phyloP scores from a whole-genome alignment of 441 rosid genomes.

The Corymbia citriodora region DNA sequence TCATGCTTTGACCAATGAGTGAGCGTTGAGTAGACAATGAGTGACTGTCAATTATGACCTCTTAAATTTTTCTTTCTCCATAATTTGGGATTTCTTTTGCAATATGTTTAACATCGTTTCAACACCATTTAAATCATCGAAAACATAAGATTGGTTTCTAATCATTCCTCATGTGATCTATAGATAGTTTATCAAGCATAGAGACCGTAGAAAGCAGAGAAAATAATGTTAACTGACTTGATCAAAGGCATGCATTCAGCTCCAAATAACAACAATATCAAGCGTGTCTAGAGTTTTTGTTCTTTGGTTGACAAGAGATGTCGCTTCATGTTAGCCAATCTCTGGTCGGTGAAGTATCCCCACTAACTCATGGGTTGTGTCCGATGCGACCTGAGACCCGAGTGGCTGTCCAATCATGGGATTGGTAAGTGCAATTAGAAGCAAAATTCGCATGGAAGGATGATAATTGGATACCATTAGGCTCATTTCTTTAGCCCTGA shows the following conservation, averaged over 20 bases:
- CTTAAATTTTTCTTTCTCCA: background rate
- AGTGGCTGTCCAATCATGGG: background rate
- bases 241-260: background rate
- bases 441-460: background rate
- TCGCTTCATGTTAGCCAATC: background rate
- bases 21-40: background rate
- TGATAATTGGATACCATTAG: background rate
- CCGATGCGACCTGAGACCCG: background rate
- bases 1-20: background rate
- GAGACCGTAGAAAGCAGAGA: fast-evolving
- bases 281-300: background rate
- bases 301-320: background rate
- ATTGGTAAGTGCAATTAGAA: background rate
- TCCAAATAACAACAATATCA: background rate
- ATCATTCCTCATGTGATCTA: background rate
- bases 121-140: background rate
- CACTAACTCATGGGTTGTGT: background rate
- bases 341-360: background rate
- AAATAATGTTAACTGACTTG: fast-evolving
- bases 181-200: background rate
- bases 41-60: background rate
- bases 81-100: background rate
- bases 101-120: background rate
- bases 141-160: background rate
- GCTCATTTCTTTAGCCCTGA: background rate